phyloP scores from a whole-genome alignment of 2,329 filamentous ascomycete genomes.

The Claviceps pazoutovae region DNA sequence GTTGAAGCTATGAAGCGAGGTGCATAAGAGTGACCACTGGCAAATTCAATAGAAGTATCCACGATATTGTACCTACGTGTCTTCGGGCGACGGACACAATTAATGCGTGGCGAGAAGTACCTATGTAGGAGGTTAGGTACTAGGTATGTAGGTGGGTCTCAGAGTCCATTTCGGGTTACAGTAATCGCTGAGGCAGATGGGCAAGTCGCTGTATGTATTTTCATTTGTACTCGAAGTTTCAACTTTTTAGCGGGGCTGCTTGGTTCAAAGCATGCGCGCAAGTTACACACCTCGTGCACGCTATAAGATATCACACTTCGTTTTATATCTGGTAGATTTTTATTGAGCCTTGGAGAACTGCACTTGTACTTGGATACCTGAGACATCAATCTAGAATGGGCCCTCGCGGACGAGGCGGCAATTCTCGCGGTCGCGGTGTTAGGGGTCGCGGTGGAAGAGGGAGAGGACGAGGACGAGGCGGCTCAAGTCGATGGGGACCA shows the following conservation, averaged over 20 bases:
- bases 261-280: background rate
- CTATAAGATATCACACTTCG: background rate
- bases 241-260: conserved; percentile 7
- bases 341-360: too few relatives aligned
- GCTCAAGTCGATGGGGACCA: conserved; percentile 23
- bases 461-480: conserved; percentile 16
- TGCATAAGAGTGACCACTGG: too few relatives aligned
- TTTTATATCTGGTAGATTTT: background rate
- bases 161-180: too few relatives aligned
- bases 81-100: too few relatives aligned
- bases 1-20: too few relatives aligned
- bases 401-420: conserved; percentile 21
- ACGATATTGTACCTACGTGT: too few relatives aligned
- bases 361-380: background rate
- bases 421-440: conserved; percentile 18
- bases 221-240: background rate
- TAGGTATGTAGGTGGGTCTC: too few relatives aligned
- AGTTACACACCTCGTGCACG: background rate
- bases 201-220: too few relatives aligned
- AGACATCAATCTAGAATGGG: conserved; percentile 16
- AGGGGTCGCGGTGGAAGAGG: conserved; percentile 13
- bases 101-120: too few relatives aligned
- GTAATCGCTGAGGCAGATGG: too few relatives aligned
- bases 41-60: too few relatives aligned
- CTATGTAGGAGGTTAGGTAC: too few relatives aligned